phyloP scores from a whole-genome alignment of 768 basidiomycete species.

The Gautieria morchelliformis region DNA sequence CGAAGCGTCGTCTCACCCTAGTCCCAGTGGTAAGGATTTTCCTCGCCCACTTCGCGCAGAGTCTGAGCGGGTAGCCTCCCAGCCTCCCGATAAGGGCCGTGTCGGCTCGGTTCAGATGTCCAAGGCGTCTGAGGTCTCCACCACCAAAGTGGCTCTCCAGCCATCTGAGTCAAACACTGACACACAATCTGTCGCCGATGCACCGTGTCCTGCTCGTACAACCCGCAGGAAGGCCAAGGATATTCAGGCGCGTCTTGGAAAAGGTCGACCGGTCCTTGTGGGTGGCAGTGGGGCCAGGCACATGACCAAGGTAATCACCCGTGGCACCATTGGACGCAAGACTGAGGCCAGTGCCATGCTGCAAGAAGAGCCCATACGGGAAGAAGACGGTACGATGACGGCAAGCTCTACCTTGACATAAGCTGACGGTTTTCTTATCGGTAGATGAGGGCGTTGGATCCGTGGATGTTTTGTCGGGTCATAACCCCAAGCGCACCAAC shows the following conservation, averaged over 20 bases:
- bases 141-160: constrained; percentile 29
- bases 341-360: constrained; percentile 41
- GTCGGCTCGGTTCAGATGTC: constrained; percentile 22
- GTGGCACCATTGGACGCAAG: constrained; percentile 39
- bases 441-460: background rate
- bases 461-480: background rate
- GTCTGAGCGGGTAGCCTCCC: constrained; percentile 18
- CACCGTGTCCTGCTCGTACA: constrained; percentile 8
- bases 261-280: constrained; percentile 56
- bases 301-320: constrained; percentile 48
- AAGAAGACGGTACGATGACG: constrained; percentile 25
- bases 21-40: constrained; percentile 24
- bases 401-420: background rate
- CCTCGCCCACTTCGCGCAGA: constrained; percentile 26
- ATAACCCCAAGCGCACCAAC: no score
- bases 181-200: background rate
- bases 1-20: constrained; percentile 13
- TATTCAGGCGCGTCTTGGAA: constrained; percentile 57
- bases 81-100: constrained; percentile 14
- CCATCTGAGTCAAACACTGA: constrained; percentile 2
- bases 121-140: constrained; percentile 28
- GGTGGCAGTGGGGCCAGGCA: constrained; percentile 60
- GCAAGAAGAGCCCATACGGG: constrained; percentile 41
- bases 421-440: background rate
- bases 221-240: constrained; percentile 64